These are phyloP conservation scores for Inosperma sp. DNA, from an alignment of 768 basidiomycete species.

Conservation along the genomic window DNA sequence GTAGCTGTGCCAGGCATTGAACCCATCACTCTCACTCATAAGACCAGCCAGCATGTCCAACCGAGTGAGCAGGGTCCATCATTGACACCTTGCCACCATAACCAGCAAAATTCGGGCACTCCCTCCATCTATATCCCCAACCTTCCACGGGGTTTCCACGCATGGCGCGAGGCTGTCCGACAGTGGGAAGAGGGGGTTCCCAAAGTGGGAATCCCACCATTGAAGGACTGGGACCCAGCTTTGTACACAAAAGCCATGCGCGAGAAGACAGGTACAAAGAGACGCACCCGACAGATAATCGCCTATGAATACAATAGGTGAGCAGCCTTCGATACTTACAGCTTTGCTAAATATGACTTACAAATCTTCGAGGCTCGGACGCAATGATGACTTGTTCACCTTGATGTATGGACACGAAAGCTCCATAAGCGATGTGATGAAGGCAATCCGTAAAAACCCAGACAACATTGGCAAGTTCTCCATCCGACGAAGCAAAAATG, in stretches of 20 bases:
- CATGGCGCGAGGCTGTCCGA: conserved; percentile 25
- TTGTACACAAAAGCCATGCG: conserved; percentile 24
- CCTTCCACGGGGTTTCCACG: conserved; percentile 13
- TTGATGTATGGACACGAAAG: not conserved
- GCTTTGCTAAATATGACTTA: not conserved
- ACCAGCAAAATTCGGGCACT: not conserved
- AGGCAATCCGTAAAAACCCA: not conserved
- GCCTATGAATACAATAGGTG: conserved; percentile 24
- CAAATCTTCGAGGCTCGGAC: conserved; percentile 8
- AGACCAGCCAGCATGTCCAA: not conserved
- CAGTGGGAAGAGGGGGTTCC: conserved; percentile 28
- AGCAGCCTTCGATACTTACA: not conserved
- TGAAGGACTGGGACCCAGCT: conserved; percentile 28
- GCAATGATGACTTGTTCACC: conserved; percentile 8
- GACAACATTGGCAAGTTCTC: not conserved
- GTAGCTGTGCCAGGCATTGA: not conserved
- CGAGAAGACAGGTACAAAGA: conserved; percentile 15
- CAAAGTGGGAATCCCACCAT: conserved; percentile 14
- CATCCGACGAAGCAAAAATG: not conserved
- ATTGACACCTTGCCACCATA: not conserved
- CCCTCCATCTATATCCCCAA: conserved; percentile 17
- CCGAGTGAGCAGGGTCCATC: not conserved
- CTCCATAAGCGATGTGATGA: not conserved
- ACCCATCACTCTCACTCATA: not conserved
- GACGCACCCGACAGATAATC: conserved; percentile 19